Conservation (phyloP, 1,284 basidiomycete species). For the Trichosporon coremiiforme region DNA sequence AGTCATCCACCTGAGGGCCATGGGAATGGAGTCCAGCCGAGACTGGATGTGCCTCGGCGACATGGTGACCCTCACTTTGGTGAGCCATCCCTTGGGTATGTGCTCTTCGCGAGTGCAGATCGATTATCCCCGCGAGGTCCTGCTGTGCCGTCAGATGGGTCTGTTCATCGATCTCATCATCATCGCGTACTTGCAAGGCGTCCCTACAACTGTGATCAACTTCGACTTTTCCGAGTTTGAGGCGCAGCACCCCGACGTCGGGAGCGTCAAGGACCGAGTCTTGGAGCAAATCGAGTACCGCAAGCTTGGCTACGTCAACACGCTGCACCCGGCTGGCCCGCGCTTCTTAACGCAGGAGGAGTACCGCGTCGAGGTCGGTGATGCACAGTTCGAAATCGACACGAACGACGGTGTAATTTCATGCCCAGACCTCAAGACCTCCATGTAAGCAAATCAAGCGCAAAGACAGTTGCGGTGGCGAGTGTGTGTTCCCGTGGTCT, state of each 20-base stretch:
- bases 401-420: background rate
- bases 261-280: background rate
- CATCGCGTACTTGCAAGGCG: background rate
- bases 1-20: background rate
- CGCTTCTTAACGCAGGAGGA: conserved; percentile 1
- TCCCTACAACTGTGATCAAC: background rate
- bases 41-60: background rate
- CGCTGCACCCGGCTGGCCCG: background rate
- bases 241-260: background rate
- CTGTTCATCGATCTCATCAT: background rate
- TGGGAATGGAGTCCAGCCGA: background rate
- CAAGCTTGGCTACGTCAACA: background rate
- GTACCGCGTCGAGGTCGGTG: background rate
- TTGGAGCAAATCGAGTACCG: background rate
- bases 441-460: too few relatives aligned
- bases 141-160: background rate
- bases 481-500: too few relatives aligned
- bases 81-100: background rate
- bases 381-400: background rate
- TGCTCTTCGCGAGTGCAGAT: too few relatives aligned
- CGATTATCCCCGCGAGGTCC: too few relatives aligned
- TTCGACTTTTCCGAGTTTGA: background rate
- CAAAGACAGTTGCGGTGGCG: too few relatives aligned
- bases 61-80: background rate
- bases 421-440: too few relatives aligned